phyloP scores from a whole-genome alignment of 2,329 filamentous ascomycete species.

The Sarocladiaceae sp. region DNA sequence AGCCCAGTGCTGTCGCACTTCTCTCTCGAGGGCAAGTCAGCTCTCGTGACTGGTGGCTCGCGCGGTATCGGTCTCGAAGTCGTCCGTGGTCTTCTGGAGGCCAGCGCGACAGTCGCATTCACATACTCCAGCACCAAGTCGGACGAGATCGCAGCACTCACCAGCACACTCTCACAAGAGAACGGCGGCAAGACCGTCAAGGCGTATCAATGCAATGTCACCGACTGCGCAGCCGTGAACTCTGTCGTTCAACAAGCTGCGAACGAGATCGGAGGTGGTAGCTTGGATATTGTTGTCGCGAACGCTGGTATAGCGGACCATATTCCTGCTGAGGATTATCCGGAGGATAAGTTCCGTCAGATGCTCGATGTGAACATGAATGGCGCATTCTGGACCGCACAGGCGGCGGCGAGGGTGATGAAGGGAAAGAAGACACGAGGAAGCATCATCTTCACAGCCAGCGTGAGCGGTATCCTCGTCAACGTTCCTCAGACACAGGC shows the following conservation, averaged over 20 bases:
- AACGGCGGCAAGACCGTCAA: neutral
- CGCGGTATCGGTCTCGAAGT: conserved; percentile 44
- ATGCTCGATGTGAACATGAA: conserved; percentile 36
- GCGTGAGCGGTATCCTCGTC: conserved; percentile 32
- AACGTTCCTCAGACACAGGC: conserved; percentile 24
- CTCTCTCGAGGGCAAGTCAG: conserved; percentile 34
- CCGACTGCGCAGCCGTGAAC: conserved; percentile 23
- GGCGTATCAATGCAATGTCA: conserved; percentile 27
- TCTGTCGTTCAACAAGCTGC: conserved; percentile 22
- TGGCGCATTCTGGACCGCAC: conserved; percentile 38
- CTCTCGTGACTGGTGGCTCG: conserved; percentile 47
- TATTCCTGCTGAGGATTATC: conserved; percentile 33
- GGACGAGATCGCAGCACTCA: conserved; percentile 2
- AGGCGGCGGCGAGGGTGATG: conserved; percentile 34
- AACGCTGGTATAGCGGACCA: conserved; percentile 36
- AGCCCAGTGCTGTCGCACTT: conserved; percentile 22
- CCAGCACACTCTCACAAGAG: neutral
- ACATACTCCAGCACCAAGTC: conserved; percentile 13
- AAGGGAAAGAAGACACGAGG: conserved; percentile 26
- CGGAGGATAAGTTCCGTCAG: conserved; percentile 30
- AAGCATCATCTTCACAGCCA: conserved; percentile 36
- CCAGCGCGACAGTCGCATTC: conserved; percentile 19
- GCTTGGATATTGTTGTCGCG: conserved; percentile 36
- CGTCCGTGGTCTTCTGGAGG: conserved; percentile 17
- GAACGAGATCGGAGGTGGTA: conserved; percentile 27